Evolutionary conservation across 2,329 filamentous ascomycete species (phyloP).

Genomic region (Nigrospora osmanthi): DNA sequence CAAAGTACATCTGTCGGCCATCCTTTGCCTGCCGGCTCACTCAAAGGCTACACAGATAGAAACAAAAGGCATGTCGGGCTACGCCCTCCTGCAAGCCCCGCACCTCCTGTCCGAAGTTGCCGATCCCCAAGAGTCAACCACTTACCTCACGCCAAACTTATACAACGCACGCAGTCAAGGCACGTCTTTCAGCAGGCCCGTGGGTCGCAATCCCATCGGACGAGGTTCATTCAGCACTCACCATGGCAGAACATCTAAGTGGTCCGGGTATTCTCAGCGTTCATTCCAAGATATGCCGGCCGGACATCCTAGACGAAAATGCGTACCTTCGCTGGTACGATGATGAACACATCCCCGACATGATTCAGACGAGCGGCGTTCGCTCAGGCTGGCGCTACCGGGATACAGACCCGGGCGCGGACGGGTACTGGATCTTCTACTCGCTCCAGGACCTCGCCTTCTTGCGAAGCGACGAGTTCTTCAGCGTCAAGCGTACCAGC

Average conservation of each 20-base stretch:
- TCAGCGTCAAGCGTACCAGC: constrained; percentile 22
- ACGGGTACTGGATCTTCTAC: constrained; percentile 26
- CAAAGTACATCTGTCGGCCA: too few species aligned
- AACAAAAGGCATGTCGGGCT: too few species aligned
- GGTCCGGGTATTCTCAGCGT: constrained; percentile 23
- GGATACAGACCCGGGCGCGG: constrained; percentile 14
- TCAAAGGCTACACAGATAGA: too few species aligned
- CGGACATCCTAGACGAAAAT: constrained; percentile 18
- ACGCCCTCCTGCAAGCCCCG: too few species aligned
- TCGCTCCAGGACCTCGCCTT: constrained; percentile 26
- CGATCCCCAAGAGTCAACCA: too few species aligned
- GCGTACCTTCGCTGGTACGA: constrained; percentile 29
- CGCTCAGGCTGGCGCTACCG: constrained; percentile 22
- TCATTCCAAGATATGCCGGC: constrained; percentile 15
- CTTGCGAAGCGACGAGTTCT: constrained; percentile 23
- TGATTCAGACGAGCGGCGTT: constrained; percentile 23
- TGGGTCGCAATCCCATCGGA: too few species aligned
- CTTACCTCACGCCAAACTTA: too few species aligned
- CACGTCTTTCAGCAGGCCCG: too few species aligned
- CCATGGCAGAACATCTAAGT: background rate
- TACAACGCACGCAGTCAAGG: too few species aligned
- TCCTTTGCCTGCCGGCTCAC: too few species aligned
- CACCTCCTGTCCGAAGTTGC: too few species aligned
- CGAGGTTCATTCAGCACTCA: too few species aligned
- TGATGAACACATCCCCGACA: constrained; percentile 28